A percentile compares a stretch with the other conserved stretches of the same genome.
phyloP scores from a whole-genome alignment of 768 basidiomycete genomes.

The Leccinum ochraceum region DNA sequence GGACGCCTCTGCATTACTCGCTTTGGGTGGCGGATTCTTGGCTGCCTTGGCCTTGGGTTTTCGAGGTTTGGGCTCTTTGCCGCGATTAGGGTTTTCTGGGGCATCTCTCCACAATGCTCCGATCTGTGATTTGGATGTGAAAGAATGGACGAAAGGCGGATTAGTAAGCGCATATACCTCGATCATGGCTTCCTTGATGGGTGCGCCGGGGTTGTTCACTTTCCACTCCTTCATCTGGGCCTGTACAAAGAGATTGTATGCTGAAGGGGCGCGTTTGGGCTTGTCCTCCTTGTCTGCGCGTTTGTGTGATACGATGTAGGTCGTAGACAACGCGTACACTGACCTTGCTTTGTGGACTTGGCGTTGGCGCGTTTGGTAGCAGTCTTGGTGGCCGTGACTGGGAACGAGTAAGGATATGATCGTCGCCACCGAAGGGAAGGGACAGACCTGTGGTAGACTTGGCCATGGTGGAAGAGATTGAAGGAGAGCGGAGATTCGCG shows the following conservation, averaged over 20 bases:
- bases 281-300: slow-evolving; percentile 43
- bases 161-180: slow-evolving; percentile 34
- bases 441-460: slow-evolving; percentile 50
- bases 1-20: slow-evolving; percentile 24
- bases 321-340: slow-evolving; percentile 14
- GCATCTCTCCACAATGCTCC: slow-evolving; percentile 57
- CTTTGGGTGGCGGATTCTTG: slow-evolving; percentile 22
- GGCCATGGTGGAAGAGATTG: slow-evolving; percentile 42
- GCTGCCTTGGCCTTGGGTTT: slow-evolving; percentile 40
- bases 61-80: slow-evolving; percentile 48
- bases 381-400: slow-evolving; percentile 54
- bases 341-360: slow-evolving; percentile 43
- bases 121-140: slow-evolving; percentile 41
- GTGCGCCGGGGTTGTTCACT: slow-evolving; percentile 47
- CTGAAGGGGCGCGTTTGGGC: slow-evolving; percentile 56
- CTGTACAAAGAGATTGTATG: slow-evolving; percentile 60
- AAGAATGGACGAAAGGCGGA: background rate
- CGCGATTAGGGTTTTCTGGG: slow-evolving; percentile 65
- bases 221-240: slow-evolving; percentile 59
- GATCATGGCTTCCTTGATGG: slow-evolving; percentile 55
- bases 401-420: slow-evolving; percentile 5
- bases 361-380: slow-evolving; percentile 56
- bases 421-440: background rate
- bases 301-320: background rate
- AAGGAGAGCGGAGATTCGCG: slow-evolving; percentile 5